These are phyloP conservation scores for Cryomyces minteri DNA, from an alignment of 495 filamentous ascomycete species.

Conservation along the genomic window DNA sequence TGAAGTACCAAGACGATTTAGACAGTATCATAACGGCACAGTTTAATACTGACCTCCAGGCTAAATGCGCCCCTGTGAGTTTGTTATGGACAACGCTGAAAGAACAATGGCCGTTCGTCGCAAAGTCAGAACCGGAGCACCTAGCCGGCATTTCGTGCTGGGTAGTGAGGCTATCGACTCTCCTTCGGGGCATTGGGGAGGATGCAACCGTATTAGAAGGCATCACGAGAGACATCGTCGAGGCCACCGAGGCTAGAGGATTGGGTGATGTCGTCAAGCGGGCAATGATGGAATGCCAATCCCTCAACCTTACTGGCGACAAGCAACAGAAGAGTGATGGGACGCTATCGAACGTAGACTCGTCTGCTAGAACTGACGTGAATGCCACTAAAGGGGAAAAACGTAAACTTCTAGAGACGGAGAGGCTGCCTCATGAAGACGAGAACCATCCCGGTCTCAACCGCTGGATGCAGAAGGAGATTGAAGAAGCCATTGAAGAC, in stretches of 20 bases:
- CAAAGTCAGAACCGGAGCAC: constrained; percentile 23
- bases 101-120: constrained; percentile 61
- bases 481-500: constrained; percentile 56
- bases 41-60: background rate
- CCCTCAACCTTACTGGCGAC: background rate
- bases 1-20: constrained; percentile 44
- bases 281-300: background rate
- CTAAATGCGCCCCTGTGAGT: constrained; percentile 17
- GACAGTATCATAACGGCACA: constrained; percentile 7
- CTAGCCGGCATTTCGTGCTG: constrained; percentile 31
- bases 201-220: constrained; percentile 8
- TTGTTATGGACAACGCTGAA: constrained; percentile 41
- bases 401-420: background rate
- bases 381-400: background rate
- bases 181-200: constrained; percentile 28
- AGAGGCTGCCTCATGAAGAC: constrained; percentile 18
- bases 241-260: background rate
- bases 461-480: constrained; percentile 55
- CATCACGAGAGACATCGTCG: background rate
- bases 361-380: background rate
- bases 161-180: constrained; percentile 29
- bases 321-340: background rate
- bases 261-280: background rate
- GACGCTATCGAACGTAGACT: background rate
- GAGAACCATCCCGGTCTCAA: constrained; percentile 39